Percentiles rank a stretch among this genome's conserved stretches.
phyloP scores from a whole-genome alignment of 345 rosid species.

The Garcia nutans region DNA sequence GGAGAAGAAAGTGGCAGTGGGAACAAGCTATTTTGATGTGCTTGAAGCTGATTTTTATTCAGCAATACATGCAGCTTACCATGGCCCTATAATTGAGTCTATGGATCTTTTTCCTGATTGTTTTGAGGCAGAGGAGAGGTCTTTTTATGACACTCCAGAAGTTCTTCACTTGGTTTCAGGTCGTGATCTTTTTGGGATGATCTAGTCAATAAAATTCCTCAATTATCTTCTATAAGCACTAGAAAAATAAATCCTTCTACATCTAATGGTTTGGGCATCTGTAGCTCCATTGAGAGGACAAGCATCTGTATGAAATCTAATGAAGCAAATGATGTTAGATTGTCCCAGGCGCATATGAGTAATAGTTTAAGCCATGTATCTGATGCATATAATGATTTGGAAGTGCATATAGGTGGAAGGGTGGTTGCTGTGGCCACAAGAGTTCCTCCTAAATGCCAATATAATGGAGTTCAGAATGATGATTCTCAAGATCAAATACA shows the following conservation, averaged over 20 bases:
- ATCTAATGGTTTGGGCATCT: slow-evolving; percentile 29
- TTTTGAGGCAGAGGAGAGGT: slow-evolving; percentile 97
- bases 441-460: slow-evolving; percentile 53
- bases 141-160: slow-evolving; percentile 66
- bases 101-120: slow-evolving; percentile 80
- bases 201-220: slow-evolving; percentile 52
- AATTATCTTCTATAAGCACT: slow-evolving; percentile 44
- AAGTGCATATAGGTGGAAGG: slow-evolving; percentile 71
- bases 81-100: slow-evolving; percentile 80
- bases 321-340: slow-evolving; percentile 28
- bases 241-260: slow-evolving; percentile 43
- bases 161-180: slow-evolving; percentile 94
- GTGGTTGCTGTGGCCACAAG: slow-evolving; percentile 77
- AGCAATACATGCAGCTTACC: slow-evolving; percentile 71
- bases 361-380: slow-evolving; percentile 35
- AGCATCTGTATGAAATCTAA: slow-evolving; percentile 16
- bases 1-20: slow-evolving; percentile 64
- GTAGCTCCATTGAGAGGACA: slow-evolving; percentile 34
- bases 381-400: slow-evolving; percentile 84
- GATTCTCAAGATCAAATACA: slow-evolving; percentile 63
- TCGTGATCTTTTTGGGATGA: slow-evolving; percentile 87
- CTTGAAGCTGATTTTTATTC: slow-evolving; percentile 87
- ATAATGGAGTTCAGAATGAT: slow-evolving; percentile 35
- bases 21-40: slow-evolving; percentile 64
- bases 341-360: slow-evolving; percentile 29